These are phyloP conservation scores for Diaporthe sp. DNA, from an alignment of 2,329 filamentous ascomycete species.

Conservation along the genomic window DNA sequence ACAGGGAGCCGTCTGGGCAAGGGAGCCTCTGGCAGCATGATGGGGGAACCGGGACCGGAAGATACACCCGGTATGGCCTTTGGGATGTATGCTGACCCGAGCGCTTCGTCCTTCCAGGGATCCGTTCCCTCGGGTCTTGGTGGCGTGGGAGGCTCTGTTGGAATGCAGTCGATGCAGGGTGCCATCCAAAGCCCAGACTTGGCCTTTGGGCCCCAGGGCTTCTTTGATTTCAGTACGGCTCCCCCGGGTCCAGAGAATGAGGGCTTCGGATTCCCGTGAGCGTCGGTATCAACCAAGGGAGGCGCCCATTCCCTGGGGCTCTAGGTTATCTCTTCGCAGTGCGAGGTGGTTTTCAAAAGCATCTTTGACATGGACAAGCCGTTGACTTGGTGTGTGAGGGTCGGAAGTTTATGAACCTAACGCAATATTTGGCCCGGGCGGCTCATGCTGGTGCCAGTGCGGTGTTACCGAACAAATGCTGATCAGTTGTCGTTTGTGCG, in stretches of 20 bases:
- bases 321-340: no score
- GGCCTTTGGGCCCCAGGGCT: constrained; percentile 9
- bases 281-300: background rate
- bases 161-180: constrained; percentile 2
- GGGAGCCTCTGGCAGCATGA: background rate
- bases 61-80: background rate
- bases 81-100: background rate
- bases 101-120: background rate
- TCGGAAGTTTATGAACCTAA: background rate
- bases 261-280: background rate
- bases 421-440: background rate
- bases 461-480: background rate
- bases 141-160: background rate
- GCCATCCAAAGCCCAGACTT: constrained; percentile 4
- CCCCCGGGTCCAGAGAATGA: background rate
- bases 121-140: background rate
- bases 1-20: background rate
- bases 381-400: background rate
- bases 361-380: background rate
- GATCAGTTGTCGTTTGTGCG: background rate
- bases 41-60: constrained; percentile 7
- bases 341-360: background rate
- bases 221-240: constrained; percentile 10
- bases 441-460: background rate
- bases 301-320: background rate